Conservation (phyloP, 768 basidiomycete genomes). For the Leccinum boreale region DNA sequence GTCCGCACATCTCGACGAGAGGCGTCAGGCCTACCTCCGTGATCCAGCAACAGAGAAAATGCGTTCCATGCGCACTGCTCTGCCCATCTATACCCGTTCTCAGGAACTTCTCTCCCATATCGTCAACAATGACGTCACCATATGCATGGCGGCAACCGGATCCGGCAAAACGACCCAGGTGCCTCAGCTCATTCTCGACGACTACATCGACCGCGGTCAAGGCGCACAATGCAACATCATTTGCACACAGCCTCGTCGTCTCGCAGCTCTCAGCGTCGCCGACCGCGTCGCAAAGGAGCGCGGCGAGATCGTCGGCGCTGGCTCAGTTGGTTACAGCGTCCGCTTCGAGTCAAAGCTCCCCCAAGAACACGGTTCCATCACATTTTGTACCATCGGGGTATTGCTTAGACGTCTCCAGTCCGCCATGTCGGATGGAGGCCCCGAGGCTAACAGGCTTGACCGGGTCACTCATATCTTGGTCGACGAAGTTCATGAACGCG, state of each 20-base stretch:
- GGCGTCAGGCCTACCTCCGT: constrained; percentile 54
- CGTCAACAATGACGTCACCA: constrained; percentile 74
- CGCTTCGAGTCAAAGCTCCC: constrained; percentile 84
- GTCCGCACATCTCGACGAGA: constrained; percentile 53
- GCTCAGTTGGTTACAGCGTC: constrained; percentile 85
- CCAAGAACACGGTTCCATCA: constrained; percentile 76
- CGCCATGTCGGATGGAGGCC: constrained; percentile 48
- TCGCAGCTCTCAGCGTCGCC: constrained; percentile 90
- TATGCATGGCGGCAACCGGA: constrained; percentile 87
- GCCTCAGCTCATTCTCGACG: constrained; percentile 88
- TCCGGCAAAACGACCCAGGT: constrained; percentile 96
- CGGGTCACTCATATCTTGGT: constrained; percentile 87
- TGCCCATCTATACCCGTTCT: constrained; percentile 75
- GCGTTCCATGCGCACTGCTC: constrained; percentile 57
- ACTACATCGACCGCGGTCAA: constrained; percentile 71
- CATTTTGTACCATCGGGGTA: constrained; percentile 91
- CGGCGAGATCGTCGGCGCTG: constrained; percentile 61
- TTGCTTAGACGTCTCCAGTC: constrained; percentile 85
- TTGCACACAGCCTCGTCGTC: constrained; percentile 89
- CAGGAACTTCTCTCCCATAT: constrained; percentile 68
- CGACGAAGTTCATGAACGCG: constrained; percentile 95
- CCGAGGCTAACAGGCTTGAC: constrained; percentile 49
- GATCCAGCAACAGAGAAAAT: constrained; percentile 63
- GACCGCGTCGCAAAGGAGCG: constrained; percentile 89
- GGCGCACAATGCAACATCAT: constrained; percentile 86